A percentile compares a stretch with the other conserved stretches of the same genome.
Evolutionary conservation across 805 yeast genomes (phyloP).

Genomic region (Metschnikowia bowlesiae): DNA sequence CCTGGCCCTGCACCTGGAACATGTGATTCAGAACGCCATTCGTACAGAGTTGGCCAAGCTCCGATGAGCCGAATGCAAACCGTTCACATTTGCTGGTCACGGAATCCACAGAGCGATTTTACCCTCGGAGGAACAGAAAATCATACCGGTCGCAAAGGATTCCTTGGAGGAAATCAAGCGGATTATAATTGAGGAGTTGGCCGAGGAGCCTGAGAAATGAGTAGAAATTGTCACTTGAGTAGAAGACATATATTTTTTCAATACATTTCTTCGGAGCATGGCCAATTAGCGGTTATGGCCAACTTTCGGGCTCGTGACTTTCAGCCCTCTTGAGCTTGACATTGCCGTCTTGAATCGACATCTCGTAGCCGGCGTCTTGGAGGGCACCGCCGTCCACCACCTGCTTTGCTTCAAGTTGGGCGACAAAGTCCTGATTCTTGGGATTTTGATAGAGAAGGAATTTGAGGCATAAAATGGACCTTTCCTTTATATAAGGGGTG

Average conservation of each 20-base stretch:
- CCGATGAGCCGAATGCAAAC: slow-evolving; percentile 92
- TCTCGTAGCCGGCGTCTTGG: slow-evolving; percentile 70
- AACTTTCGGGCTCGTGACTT: neutral
- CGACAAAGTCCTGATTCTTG: slow-evolving; percentile 73
- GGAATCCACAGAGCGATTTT: slow-evolving; percentile 73
- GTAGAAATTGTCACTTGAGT: neutral
- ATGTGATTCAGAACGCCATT: slow-evolving; percentile 97
- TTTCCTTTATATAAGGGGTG: slow-evolving; percentile 84
- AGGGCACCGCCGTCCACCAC: slow-evolving; percentile 55
- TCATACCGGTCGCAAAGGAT: slow-evolving; percentile 64
- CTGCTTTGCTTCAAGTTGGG: slow-evolving; percentile 69
- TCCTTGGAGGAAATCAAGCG: slow-evolving; percentile 70
- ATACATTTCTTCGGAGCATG: neutral
- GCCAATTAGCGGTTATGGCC: neutral
- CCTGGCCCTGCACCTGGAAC: slow-evolving; percentile 94
- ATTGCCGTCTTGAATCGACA: slow-evolving; percentile 68
- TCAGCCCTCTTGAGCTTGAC: slow-evolving; percentile 45
- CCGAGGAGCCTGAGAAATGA: slow-evolving; percentile 23
- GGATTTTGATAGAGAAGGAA: slow-evolving; percentile 60
- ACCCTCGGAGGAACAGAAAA: slow-evolving; percentile 67
- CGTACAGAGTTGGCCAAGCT: slow-evolving; percentile 89
- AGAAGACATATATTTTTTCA: neutral
- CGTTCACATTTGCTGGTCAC: slow-evolving; percentile 92
- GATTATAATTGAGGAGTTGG: slow-evolving; percentile 68
- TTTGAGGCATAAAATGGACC: slow-evolving; percentile 74